A percentile compares a stretch with the other conserved stretches of the same genome.
Conservation (phyloP, 2,329 filamentous ascomycete species). For the Bertia moriformis region DNA sequence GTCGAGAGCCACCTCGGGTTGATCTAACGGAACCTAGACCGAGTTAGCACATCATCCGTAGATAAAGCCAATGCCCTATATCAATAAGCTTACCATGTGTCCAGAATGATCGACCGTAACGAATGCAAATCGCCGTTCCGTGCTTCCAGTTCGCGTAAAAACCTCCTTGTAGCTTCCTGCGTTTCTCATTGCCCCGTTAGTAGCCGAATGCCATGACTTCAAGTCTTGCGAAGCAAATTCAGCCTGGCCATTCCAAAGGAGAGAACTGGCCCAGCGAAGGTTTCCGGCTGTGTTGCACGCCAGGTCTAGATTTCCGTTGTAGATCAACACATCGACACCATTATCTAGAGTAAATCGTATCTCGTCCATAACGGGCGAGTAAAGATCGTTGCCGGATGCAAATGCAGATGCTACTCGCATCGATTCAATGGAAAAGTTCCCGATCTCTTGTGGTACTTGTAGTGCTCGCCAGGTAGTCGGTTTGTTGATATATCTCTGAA, state of each 20-base stretch:
- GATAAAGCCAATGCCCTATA: background rate
- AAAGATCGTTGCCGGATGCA: slow-evolving; percentile 12
- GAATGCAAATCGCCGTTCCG: slow-evolving; percentile 6
- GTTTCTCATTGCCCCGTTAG: slow-evolving; percentile 3
- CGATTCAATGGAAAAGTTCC: slow-evolving; percentile 3
- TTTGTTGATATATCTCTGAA: slow-evolving; percentile 11
- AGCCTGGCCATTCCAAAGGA: slow-evolving; percentile 9
- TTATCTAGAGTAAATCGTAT: slow-evolving; percentile 18
- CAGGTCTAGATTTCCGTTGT: slow-evolving; percentile 22
- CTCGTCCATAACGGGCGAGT: slow-evolving; percentile 15
- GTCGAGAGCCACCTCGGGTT: slow-evolving; percentile 5
- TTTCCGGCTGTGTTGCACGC: slow-evolving; percentile 24
- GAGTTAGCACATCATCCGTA: background rate
- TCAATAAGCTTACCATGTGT: slow-evolving; percentile 18
- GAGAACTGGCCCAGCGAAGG: slow-evolving; percentile 6
- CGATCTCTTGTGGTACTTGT: slow-evolving; percentile 5
- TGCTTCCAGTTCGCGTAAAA: background rate
- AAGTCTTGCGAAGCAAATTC: slow-evolving; percentile 6
- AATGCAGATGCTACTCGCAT: slow-evolving; percentile 12
- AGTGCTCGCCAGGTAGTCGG: slow-evolving; percentile 6
- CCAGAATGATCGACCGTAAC: slow-evolving; percentile 19
- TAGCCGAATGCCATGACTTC: slow-evolving; percentile 5
- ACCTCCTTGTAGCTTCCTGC: slow-evolving; percentile 7
- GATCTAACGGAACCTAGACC: slow-evolving; percentile 5
- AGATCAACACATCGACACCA: slow-evolving; percentile 20